These are phyloP conservation scores for Fraxinus sp. DNA, from an alignment of 305 asterid species.

Conservation along the genomic window DNA sequence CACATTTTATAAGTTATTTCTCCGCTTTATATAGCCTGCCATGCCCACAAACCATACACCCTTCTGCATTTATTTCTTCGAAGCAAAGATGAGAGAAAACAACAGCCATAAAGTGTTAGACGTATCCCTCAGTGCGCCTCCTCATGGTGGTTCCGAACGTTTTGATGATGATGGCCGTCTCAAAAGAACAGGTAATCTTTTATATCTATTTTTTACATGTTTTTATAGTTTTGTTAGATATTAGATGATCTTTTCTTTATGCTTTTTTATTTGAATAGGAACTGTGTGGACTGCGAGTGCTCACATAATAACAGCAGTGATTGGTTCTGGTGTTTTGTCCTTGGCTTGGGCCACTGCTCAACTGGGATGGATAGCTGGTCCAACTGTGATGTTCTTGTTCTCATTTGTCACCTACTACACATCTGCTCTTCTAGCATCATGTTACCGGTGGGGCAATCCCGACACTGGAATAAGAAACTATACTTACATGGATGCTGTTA, in stretches of 20 bases:
- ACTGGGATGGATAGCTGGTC: conserved; percentile 55
- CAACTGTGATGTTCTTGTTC: conserved; percentile 29
- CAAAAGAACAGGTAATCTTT: conserved; percentile 65
- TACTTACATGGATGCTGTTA: conserved; percentile 53
- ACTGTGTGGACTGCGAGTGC: conserved; percentile 38
- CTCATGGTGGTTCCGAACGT: conserved; percentile 50
- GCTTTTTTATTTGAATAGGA: background rate
- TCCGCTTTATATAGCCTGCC: too few relatives aligned
- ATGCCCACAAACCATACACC: too few relatives aligned
- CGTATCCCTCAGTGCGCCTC: conserved; percentile 43
- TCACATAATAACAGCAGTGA: conserved; percentile 56
- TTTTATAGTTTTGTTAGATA: background rate
- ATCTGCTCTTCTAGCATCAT: conserved; percentile 43
- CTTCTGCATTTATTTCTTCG: background rate
- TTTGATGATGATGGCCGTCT: conserved; percentile 86
- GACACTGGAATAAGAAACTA: conserved; percentile 38
- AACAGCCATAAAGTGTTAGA: conserved; percentile 41
- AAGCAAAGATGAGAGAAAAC: conserved; percentile 53
- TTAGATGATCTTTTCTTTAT: background rate
- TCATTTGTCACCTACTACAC: conserved; percentile 43
- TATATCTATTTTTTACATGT: background rate
- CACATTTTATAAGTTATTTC: background rate
- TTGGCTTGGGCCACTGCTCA: conserved; percentile 54
- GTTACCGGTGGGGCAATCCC: conserved; percentile 41
- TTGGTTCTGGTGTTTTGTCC: conserved; percentile 52